Evolutionary conservation across 2,329 filamentous ascomycete species (phyloP), one percentile per base, ranked within the genome.

Genomic region (Phialocephala sp.): DNA sequence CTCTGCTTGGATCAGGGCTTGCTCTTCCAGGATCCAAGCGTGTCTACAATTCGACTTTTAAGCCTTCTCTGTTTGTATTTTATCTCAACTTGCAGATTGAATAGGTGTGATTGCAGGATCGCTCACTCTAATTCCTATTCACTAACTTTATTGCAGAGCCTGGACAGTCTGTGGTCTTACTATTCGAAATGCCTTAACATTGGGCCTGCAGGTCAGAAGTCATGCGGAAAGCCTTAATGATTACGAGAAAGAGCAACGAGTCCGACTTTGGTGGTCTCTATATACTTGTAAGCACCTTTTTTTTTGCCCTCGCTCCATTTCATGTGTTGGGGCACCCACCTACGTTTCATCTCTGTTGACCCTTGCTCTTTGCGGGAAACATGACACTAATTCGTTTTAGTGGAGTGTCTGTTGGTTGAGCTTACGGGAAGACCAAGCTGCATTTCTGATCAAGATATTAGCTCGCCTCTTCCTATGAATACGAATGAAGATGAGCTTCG

Each of bases 241-340:
- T 45, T 56, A 67, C 14, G 70, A 73, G 11, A 74, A 74, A 37
- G 73, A 74, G 55, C 59, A 70, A 59, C 68, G 71, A 59, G 61
- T 72, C 24, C 65, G 72, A 18, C 22, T 73, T 2, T 74, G 72
- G 72, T 74, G 73, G 73, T 71, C 69, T 27, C 60, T 74, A 15
- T 74, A 74, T 39, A 69, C 67, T 1, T 59, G 27, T 32, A 32
- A 32, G 6, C 27, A 32, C 6, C 27, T 6, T 32, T 32, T 32
- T 32, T 32, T 32, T 32, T 32, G 27, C 27, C 6, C 27, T 32
- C 3, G 27, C 27, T 3, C 27, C 27, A 32, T 32, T 32, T 6
- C 6, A 32, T 32, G 3, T 32, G 6, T 32, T 32, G 27, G 27
- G 6, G 27, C 6, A 32, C 27, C 27, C 6, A 6, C 27, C 6